Evolutionary conservation across 768 basidiomycete species (phyloP).

Genomic region (Boletus edulis): DNA sequence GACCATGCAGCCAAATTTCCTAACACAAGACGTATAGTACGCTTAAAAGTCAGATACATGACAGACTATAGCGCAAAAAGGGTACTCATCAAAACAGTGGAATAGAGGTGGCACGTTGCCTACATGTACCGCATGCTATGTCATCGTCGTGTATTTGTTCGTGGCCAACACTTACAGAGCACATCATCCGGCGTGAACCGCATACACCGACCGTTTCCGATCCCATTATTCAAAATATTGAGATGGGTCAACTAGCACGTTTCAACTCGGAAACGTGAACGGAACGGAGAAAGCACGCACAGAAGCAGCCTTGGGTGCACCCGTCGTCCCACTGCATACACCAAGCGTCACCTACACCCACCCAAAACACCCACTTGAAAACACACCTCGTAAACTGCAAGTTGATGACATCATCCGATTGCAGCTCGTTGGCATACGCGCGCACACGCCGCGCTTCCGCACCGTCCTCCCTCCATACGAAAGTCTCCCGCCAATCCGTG

Average conservation of each 20-base stretch:
- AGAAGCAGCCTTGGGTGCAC: constrained; percentile 79
- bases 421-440: constrained; percentile 39
- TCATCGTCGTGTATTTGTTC: not conserved
- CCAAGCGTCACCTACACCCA: not conserved
- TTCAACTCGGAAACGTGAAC: not conserved
- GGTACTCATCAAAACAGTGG: constrained; percentile 84
- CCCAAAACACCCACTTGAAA: not conserved
- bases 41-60: constrained; percentile 8
- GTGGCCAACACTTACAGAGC: constrained; percentile 49
- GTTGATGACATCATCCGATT: constrained; percentile 73
- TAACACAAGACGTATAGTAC: constrained; percentile 62
- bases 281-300: constrained; percentile 38
- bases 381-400: constrained; percentile 80
- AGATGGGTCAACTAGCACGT: constrained; percentile 63
- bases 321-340: constrained; percentile 68
- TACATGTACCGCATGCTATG: constrained; percentile 24
- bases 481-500: constrained; percentile 69
- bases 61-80: constrained; percentile 2
- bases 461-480: constrained; percentile 63
- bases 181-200: constrained; percentile 60
- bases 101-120: constrained; percentile 84
- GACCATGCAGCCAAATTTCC: constrained; percentile 80
- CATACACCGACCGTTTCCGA: constrained; percentile 74
- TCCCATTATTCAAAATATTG: constrained; percentile 76
- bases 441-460: constrained; percentile 42